Percentiles rank a stretch among this genome's conserved stretches.
Conservation (phyloP, 495 filamentous ascomycete species). For the Lentithecium fluviatile region DNA sequence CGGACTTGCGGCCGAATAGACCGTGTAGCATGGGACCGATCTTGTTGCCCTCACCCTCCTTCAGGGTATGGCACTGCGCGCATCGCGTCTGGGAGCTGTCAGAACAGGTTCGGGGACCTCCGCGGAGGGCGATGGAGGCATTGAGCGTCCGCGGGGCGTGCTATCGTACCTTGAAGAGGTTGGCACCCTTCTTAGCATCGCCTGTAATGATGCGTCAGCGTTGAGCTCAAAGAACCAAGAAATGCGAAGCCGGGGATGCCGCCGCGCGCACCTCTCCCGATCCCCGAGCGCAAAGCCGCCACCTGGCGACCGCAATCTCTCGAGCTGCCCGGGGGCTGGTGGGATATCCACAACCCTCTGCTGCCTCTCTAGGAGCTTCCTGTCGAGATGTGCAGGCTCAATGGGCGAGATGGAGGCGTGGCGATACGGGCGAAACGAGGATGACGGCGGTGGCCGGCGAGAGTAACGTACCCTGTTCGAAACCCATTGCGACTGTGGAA, state of each 20-base stretch:
- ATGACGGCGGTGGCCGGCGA: slow-evolving; percentile 15
- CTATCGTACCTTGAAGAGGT: slow-evolving; percentile 83
- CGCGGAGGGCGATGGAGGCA: neutral
- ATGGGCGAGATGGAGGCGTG: slow-evolving; percentile 9
- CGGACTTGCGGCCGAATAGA: slow-evolving; percentile 95
- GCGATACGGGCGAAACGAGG: slow-evolving; percentile 13
- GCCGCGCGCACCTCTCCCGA: neutral
- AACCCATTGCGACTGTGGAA: slow-evolving; percentile 33
- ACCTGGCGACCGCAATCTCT: neutral
- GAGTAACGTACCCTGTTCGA: slow-evolving; percentile 34
- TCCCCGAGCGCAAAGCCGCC: slow-evolving; percentile 23
- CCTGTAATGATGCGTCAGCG: slow-evolving; percentile 58
- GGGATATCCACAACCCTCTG: neutral
- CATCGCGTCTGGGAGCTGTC: slow-evolving; percentile 70
- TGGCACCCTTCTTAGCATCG: slow-evolving; percentile 94
- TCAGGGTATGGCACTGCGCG: slow-evolving; percentile 96
- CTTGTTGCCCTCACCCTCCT: slow-evolving; percentile 87
- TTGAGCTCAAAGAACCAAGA: neutral
- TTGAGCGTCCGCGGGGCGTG: neutral
- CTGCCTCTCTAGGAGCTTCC: neutral
- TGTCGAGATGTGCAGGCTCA: slow-evolving; percentile 2
- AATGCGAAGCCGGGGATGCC: slow-evolving; percentile 2
- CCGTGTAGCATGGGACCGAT: slow-evolving; percentile 95
- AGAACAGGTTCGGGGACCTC: slow-evolving; percentile 4
- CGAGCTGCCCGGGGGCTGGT: neutral